Conservation (phyloP, 495 filamentous ascomycete species). For the Penicillium desertorum region DNA sequence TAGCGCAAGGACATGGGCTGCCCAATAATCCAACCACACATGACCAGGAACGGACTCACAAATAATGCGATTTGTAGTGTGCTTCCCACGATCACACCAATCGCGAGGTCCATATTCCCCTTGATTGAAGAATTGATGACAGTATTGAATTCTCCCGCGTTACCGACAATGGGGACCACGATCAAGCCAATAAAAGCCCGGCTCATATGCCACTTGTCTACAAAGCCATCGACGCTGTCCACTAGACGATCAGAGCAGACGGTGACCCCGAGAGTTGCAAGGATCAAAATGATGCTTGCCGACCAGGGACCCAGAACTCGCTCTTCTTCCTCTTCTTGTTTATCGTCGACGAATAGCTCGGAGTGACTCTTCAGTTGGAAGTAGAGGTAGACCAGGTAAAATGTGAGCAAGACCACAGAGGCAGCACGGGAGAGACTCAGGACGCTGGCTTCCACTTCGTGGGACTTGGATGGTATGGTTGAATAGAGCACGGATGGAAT, state of each 20-base stretch:
- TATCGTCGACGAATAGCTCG: conserved; percentile 24
- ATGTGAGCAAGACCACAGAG: conserved; percentile 56
- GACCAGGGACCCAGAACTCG: conserved; percentile 17
- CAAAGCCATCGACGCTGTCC: conserved; percentile 30
- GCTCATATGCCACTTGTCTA: conserved; percentile 22
- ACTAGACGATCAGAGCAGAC: conserved; percentile 34
- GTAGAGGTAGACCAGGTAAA: conserved; percentile 70
- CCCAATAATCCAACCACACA: conserved; percentile 41
- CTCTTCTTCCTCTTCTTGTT: conserved; percentile 15
- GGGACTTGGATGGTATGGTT: conserved; percentile 17
- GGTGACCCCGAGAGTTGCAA: conserved; percentile 30
- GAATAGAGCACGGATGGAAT: conserved; percentile 30
- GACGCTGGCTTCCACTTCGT: conserved; percentile 50
- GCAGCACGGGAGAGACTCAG: conserved; percentile 27
- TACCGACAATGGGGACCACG: conserved; percentile 35
- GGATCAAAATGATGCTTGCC: conserved; percentile 20
- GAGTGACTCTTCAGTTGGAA: conserved; percentile 43
- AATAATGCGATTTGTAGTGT: conserved; percentile 39
- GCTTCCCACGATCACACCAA: conserved; percentile 28
- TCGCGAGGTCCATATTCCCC: conserved; percentile 30
- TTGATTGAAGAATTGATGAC: conserved; percentile 24
- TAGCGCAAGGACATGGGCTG: conserved; percentile 40
- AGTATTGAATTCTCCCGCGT: conserved; percentile 24
- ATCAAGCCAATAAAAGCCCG: conserved; percentile 34
- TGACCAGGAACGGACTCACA: conserved; percentile 42